These are phyloP conservation scores for Xanthoparmelia taractica DNA, from an alignment of 495 filamentous ascomycete species.

Conservation along the genomic window DNA sequence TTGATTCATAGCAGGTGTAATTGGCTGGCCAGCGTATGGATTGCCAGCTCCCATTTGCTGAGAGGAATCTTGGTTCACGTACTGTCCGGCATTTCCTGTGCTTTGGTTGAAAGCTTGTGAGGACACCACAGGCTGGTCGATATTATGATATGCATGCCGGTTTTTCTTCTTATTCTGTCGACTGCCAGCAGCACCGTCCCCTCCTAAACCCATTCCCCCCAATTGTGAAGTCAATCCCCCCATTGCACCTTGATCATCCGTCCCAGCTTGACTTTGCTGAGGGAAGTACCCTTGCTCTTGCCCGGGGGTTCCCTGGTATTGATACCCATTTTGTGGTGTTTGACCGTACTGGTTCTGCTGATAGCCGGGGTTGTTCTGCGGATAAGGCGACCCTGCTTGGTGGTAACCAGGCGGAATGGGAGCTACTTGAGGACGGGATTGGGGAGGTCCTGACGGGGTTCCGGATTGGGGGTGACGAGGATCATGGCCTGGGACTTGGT, in stretches of 20 bases:
- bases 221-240: conserved; percentile 75
- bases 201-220: conserved; percentile 67
- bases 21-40: conserved; percentile 34
- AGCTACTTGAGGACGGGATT: conserved; percentile 29
- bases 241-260: conserved; percentile 36
- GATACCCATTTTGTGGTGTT: conserved; percentile 24
- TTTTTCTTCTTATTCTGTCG: conserved; percentile 82
- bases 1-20: conserved; percentile 51
- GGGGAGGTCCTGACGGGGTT: conserved; percentile 6
- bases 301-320: conserved; percentile 26
- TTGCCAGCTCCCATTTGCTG: conserved; percentile 35
- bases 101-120: conserved; percentile 61
- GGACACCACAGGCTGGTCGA: conserved; percentile 60
- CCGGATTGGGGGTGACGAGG: conserved; percentile 30
- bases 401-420: conserved; percentile 30
- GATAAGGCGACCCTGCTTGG: conserved; percentile 20
- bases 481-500: conserved; percentile 36
- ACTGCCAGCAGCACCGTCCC: conserved; percentile 47
- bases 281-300: conserved; percentile 31
- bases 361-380: conserved; percentile 16
- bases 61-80: conserved; percentile 59
- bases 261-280: conserved; percentile 20
- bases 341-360: conserved; percentile 24
- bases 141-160: conserved; percentile 81
- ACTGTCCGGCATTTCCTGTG: conserved; percentile 53